Percentiles rank a stretch among this genome's conserved stretches.
These are phyloP conservation scores for Coemansia furcata DNA, from an alignment of 192 early-diverging fungal genomes.

Conservation along the genomic window DNA sequence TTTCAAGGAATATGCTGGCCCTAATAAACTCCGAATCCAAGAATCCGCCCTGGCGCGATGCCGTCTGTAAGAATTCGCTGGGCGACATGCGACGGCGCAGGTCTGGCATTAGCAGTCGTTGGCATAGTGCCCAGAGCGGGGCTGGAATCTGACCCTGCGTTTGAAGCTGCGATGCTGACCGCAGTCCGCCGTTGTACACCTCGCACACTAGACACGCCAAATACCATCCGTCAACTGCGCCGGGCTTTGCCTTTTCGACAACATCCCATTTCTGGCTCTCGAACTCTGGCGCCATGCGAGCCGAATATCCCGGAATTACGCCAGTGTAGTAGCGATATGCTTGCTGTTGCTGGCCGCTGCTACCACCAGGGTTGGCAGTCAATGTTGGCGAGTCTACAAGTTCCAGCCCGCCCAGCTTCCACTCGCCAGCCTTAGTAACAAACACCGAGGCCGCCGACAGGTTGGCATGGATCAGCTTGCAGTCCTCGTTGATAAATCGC, in stretches of 20 bases:
- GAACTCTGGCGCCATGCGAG: slow-evolving; percentile 42
- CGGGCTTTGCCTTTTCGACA: slow-evolving; percentile 16
- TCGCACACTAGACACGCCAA: slow-evolving; percentile 82
- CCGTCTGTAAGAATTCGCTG: slow-evolving; percentile 68
- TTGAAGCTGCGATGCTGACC: slow-evolving; percentile 51
- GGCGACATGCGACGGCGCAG: slow-evolving; percentile 64
- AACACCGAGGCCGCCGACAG: slow-evolving; percentile 76
- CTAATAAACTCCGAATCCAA: slow-evolving; percentile 83
- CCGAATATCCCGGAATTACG: slow-evolving; percentile 37
- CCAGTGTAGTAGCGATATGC: slow-evolving; percentile 22
- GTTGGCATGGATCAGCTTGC: slow-evolving; percentile 85
- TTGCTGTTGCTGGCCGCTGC: slow-evolving; percentile 29
- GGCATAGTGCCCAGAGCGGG: slow-evolving; percentile 59
- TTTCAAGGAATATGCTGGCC: slow-evolving; percentile 85
- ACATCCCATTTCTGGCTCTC: slow-evolving; percentile 26
- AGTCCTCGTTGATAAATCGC: slow-evolving; percentile 85
- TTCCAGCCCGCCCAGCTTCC: slow-evolving; percentile 93
- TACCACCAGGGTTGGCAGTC: slow-evolving; percentile 38
- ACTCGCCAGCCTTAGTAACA: slow-evolving; percentile 89
- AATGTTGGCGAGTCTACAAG: slow-evolving; percentile 56
- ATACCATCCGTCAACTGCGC: slow-evolving; percentile 78
- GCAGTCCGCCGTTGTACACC: slow-evolving; percentile 67
- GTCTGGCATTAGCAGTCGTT: slow-evolving; percentile 59
- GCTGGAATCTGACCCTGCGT: slow-evolving; percentile 61
- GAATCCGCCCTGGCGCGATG: slow-evolving; percentile 59